Evolutionary conservation across 305 asterid genomes (phyloP).

Genomic region (Lippia alba): DNA sequence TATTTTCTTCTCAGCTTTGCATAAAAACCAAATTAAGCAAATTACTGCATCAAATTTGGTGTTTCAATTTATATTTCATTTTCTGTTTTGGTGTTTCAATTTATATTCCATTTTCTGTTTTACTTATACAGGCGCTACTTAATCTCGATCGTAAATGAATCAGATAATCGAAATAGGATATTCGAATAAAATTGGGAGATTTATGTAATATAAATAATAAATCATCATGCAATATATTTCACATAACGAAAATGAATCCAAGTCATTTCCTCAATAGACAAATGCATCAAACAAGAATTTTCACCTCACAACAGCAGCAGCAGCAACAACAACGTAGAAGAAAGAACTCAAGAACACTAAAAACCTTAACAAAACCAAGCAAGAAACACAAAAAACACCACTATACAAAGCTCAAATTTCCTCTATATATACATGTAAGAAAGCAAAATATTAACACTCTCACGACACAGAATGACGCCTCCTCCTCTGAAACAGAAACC

Average conservation of each 20-base stretch:
- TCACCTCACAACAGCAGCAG: slow-evolving; percentile 23
- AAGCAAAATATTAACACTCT: not conserved
- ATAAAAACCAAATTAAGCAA: too few relatives aligned
- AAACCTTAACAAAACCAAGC: slow-evolving; percentile 27
- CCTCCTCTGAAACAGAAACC: slow-evolving; percentile 78
- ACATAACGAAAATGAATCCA: not conserved
- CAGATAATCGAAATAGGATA: too few relatives aligned
- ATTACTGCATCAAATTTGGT: too few relatives aligned
- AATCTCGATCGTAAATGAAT: too few relatives aligned
- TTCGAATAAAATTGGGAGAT: not conserved
- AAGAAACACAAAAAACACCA: slow-evolving; percentile 24
- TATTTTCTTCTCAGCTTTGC: too few relatives aligned
- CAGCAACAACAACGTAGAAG: slow-evolving; percentile 4
- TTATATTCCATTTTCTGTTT: too few relatives aligned
- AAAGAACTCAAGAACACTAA: slow-evolving; percentile 17
- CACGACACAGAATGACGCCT: slow-evolving; percentile 87
- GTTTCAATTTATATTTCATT: too few relatives aligned
- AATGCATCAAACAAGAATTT: slow-evolving; percentile 21
- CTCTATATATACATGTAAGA: slow-evolving; percentile 30
- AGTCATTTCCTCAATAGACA: slow-evolving; percentile 23
- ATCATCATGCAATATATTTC: not conserved
- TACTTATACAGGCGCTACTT: too few relatives aligned
- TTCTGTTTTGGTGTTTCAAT: too few relatives aligned
- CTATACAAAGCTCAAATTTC: slow-evolving; percentile 46
- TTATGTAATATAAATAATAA: not conserved